Percentiles rank a stretch among this genome's conserved stretches.
Evolutionary conservation across 768 basidiomycete genomes (phyloP).

Genomic region (Cystobasidium tubakii): DNA sequence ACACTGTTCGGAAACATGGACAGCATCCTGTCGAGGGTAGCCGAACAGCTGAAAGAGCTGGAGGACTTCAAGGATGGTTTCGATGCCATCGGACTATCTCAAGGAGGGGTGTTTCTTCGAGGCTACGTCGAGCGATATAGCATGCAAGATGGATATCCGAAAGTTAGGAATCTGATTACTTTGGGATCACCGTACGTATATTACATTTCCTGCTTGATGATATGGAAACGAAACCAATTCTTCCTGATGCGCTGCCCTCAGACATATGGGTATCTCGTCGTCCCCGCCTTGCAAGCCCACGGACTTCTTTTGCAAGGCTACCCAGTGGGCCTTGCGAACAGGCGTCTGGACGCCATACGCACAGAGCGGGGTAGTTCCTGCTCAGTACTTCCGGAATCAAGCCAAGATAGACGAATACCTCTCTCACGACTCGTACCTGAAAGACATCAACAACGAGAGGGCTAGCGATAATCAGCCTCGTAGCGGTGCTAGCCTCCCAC

Average conservation of each 20-base stretch:
- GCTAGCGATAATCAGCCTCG: slow-evolving; percentile 40
- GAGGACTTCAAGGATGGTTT: slow-evolving; percentile 48
- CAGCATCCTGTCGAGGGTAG: slow-evolving; percentile 46
- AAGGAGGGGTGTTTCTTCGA: slow-evolving; percentile 52
- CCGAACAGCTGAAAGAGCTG: slow-evolving; percentile 47
- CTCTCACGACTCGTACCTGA: slow-evolving; percentile 47
- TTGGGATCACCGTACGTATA: slow-evolving; percentile 46
- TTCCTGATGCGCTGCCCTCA: slow-evolving; percentile 48
- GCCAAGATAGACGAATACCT: slow-evolving; percentile 49
- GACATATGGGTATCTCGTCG: slow-evolving; percentile 33
- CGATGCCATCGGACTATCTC: slow-evolving; percentile 52
- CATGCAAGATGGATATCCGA: slow-evolving; percentile 33
- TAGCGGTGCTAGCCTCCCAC: neutral
- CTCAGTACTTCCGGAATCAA: slow-evolving; percentile 52
- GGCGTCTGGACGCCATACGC: slow-evolving; percentile 43
- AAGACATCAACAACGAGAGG: slow-evolving; percentile 50
- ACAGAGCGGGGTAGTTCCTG: slow-evolving; percentile 45
- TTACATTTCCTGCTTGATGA: neutral
- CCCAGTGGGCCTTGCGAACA: slow-evolving; percentile 28
- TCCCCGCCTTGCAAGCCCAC: slow-evolving; percentile 5
- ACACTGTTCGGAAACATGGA: slow-evolving; percentile 50
- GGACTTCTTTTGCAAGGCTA: slow-evolving; percentile 16
- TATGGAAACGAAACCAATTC: neutral
- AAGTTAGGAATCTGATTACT: slow-evolving; percentile 50
- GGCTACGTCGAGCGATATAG: slow-evolving; percentile 50